Percentiles rank a stretch among this genome's conserved stretches.
Evolutionary conservation across 257 asterid genomes (phyloP).

Genomic region (Lycium barbarum): DNA sequence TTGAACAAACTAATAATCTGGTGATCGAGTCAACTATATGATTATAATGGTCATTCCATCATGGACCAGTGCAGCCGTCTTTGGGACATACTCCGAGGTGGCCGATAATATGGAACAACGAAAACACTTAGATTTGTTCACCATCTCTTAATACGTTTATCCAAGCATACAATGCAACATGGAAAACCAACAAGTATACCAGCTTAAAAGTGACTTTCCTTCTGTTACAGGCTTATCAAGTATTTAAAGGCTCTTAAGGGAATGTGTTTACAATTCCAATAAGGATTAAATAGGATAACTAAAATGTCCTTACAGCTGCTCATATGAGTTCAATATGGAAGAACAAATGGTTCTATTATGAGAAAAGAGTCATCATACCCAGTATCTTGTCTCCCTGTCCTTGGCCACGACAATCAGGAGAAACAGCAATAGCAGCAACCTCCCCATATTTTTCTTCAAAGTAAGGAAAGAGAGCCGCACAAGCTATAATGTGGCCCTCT

Average conservation of each 20-base stretch:
- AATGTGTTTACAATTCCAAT: not conserved
- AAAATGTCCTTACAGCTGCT: not conserved
- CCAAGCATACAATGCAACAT: not conserved
- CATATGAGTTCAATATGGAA: not conserved
- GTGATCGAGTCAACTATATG: not conserved
- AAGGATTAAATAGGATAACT: not conserved
- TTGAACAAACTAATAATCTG: not conserved
- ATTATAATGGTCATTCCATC: constrained; percentile 8
- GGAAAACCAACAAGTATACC: constrained; percentile 7
- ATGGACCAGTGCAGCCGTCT: not conserved
- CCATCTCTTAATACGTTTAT: not conserved
- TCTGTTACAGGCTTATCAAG: not conserved
- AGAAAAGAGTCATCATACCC: constrained; percentile 54
- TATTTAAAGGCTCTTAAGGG: not conserved
- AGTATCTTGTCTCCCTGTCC: constrained; percentile 99
- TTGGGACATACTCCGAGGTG: not conserved
- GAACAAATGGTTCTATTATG: constrained; percentile 1
- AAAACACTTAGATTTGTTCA: not conserved
- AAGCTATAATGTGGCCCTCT: constrained; percentile 94
- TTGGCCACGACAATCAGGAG: constrained; percentile 97
- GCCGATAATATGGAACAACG: not conserved
- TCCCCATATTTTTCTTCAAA: constrained; percentile 84
- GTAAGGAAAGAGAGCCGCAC: constrained; percentile 89
- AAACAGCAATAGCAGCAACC: constrained; percentile 97
- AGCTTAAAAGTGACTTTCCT: not conserved